Conservation (phyloP, 2,329 filamentous ascomycete species). For the Endothia cerciana region DNA sequence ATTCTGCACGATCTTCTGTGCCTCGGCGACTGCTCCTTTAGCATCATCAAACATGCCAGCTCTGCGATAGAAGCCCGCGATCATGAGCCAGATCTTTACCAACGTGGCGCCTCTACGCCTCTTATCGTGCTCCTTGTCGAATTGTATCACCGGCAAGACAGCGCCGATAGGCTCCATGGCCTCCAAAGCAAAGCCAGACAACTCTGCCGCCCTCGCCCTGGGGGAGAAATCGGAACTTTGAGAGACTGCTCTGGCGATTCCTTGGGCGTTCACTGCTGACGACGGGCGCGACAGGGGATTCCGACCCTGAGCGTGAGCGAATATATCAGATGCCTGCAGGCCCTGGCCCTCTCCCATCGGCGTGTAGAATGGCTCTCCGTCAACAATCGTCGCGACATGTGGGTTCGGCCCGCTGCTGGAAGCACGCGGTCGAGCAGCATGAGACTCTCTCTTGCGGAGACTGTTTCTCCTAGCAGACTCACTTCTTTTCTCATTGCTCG, state of each 20-base stretch:
- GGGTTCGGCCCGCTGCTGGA: conserved; percentile 47
- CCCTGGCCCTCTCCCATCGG: conserved; percentile 48
- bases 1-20: conserved; percentile 71
- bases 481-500: conserved; percentile 47
- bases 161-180: conserved; percentile 50
- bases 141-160: conserved; percentile 56
- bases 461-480: conserved; percentile 55
- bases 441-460: conserved; percentile 57
- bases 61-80: conserved; percentile 84
- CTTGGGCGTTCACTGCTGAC: conserved; percentile 43
- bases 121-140: conserved; percentile 57
- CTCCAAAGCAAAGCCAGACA: conserved; percentile 45
- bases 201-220: conserved; percentile 44
- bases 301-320: conserved; percentile 45
- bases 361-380: conserved; percentile 57
- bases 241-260: conserved; percentile 35
- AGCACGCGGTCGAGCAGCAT: conserved; percentile 50
- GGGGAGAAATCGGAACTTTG: conserved; percentile 50
- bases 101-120: conserved; percentile 59
- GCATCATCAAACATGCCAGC: conserved; percentile 81
- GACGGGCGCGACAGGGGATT: conserved; percentile 46
- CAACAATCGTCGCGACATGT: conserved; percentile 48
- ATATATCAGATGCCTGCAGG: conserved; percentile 47
- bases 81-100: conserved; percentile 85
- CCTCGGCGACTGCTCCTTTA: conserved; percentile 79